Evolutionary conservation across 805 yeast species (phyloP).

Genomic region (Lipomyces oligophaga): DNA sequence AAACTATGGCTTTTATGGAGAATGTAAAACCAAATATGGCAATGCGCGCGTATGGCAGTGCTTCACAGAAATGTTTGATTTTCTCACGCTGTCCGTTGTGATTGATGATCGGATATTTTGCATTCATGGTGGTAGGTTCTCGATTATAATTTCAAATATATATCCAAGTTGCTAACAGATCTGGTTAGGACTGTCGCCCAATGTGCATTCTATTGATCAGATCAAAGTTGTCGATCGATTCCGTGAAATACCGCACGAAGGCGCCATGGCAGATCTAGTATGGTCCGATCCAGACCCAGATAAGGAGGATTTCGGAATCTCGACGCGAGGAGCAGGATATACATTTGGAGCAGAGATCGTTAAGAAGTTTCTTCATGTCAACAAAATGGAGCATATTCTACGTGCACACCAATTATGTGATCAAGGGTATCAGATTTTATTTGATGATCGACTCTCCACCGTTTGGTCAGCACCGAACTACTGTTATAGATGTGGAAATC

Average conservation of each 20-base stretch:
- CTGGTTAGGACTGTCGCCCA: conserved; percentile 61
- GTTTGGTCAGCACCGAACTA: conserved; percentile 99
- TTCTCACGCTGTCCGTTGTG: conserved; percentile 79
- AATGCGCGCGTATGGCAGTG: conserved; percentile 76
- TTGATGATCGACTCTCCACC: conserved; percentile 86
- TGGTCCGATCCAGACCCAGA: conserved; percentile 98
- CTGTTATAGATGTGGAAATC: conserved; percentile 94
- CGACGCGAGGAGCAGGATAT: conserved; percentile 97
- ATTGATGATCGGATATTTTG: conserved; percentile 89
- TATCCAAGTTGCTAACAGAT: not conserved
- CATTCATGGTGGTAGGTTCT: conserved; percentile 79
- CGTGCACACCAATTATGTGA: conserved; percentile 97
- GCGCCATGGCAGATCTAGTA: conserved; percentile 98
- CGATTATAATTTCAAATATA: not conserved
- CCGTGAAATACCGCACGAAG: conserved; percentile 96
- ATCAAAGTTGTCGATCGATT: conserved; percentile 86
- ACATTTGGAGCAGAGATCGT: conserved; percentile 91
- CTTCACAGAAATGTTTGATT: conserved; percentile 91
- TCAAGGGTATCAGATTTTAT: conserved; percentile 89
- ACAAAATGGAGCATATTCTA: conserved; percentile 72
- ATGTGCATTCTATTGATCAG: conserved; percentile 90
- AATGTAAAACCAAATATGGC: conserved; percentile 86
- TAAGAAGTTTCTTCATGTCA: conserved; percentile 73
- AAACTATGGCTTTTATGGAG: conserved; percentile 94
- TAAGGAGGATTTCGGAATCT: conserved; percentile 69